These are phyloP conservation scores for Olyra latifolia DNA, from an alignment of 176 grass and related monocot genomes.

Conservation along the genomic window DNA sequence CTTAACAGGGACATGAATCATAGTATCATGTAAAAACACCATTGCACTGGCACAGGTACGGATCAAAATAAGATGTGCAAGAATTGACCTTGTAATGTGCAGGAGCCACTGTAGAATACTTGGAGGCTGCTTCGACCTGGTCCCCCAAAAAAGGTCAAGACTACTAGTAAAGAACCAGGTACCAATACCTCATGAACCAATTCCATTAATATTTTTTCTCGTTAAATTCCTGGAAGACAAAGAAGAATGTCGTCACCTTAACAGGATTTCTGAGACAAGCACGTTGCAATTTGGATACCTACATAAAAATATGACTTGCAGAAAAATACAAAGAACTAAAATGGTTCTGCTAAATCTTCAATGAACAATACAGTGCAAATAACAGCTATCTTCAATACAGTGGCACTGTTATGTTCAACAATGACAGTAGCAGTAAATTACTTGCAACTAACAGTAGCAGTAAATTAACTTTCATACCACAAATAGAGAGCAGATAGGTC, in stretches of 20 bases:
- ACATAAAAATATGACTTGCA: no score
- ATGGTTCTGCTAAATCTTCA: no score
- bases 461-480: no score
- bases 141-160: neutral
- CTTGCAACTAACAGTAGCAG: no score
- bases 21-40: neutral
- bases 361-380: no score
- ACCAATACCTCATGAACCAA: neutral
- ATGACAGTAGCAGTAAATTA: no score
- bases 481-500: no score
- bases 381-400: no score
- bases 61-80: constrained; percentile 18
- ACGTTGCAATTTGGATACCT: constrained; percentile 87
- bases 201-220: neutral
- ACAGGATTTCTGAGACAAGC: constrained; percentile 93
- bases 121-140: constrained; percentile 71
- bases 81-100: constrained; percentile 67
- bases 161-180: constrained; percentile 16
- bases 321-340: no score
- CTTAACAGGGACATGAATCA: neutral
- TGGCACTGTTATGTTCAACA: no score
- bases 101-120: constrained; percentile 93
- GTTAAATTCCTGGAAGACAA: neutral
- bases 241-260: constrained; percentile 57
- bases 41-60: neutral